These are phyloP conservation scores for Wallacemonas sp. DNA, from an alignment of 208 protist species.

Conservation along the genomic window DNA sequence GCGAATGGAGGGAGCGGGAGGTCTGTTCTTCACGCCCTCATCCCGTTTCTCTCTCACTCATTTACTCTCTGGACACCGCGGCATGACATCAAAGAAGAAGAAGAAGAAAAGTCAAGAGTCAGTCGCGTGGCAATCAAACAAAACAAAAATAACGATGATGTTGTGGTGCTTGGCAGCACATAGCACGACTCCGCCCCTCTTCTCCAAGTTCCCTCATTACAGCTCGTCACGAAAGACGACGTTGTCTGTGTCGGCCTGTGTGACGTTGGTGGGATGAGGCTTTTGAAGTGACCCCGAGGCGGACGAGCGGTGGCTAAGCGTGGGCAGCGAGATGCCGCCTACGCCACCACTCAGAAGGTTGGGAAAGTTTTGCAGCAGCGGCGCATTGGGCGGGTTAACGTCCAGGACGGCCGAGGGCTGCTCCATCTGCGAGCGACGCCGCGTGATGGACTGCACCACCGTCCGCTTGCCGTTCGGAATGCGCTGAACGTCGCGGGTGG, in stretches of 20 bases:
- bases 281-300: neutral
- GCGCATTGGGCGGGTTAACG: neutral
- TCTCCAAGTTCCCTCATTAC: no score
- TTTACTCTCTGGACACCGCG: neutral
- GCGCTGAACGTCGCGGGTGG: slow-evolving; percentile 11
- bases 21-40: no score
- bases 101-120: neutral
- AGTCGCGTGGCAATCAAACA: neutral
- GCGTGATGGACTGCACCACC: slow-evolving; percentile 11
- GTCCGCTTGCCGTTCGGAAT: slow-evolving; percentile 19
- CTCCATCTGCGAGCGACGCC: slow-evolving; percentile 7
- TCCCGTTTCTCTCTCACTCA: neutral
- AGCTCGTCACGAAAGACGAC: neutral
- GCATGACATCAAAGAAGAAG: neutral
- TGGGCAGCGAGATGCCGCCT: neutral
- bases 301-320: slow-evolving; percentile 4
- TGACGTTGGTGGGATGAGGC: neutral
- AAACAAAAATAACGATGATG: slow-evolving; percentile 1
- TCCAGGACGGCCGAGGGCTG: slow-evolving; percentile 8
- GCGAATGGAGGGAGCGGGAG: no score
- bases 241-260: neutral
- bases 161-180: no score
- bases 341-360: neutral
- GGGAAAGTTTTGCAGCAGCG: neutral
- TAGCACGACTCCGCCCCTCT: no score